phyloP scores from a whole-genome alignment of 2,329 filamentous ascomycete genomes.

The Cercospora nicotianae region DNA sequence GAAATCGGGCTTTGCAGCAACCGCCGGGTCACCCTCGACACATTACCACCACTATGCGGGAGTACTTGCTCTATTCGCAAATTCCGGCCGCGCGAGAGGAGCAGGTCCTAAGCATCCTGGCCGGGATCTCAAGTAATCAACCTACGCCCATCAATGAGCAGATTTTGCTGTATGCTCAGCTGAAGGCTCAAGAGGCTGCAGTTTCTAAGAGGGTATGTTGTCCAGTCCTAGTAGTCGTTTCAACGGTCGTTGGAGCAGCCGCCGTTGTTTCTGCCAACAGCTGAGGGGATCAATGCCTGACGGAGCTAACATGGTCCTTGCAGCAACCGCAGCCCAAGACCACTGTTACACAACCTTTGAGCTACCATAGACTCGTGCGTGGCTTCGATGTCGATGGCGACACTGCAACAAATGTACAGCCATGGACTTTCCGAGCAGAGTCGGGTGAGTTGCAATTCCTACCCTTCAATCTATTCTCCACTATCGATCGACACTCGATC shows the following conservation, averaged over 20 bases:
- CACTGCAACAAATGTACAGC: constrained; percentile 3
- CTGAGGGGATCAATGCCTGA: background rate
- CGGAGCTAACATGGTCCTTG: background rate
- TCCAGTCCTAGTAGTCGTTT: background rate
- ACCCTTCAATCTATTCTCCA: background rate
- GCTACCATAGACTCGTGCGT: constrained; percentile 30
- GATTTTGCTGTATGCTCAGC: constrained; percentile 59
- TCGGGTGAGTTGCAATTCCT: constrained; percentile 14
- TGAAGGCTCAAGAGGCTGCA: constrained; percentile 35
- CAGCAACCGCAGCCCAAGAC: constrained; percentile 21
- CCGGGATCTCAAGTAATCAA: constrained; percentile 62
- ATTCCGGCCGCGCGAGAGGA: constrained; percentile 58
- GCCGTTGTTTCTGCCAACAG: background rate
- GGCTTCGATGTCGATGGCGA: constrained; percentile 18
- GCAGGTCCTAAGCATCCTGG: constrained; percentile 61
- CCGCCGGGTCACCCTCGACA: background rate
- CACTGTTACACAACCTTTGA: constrained; percentile 12
- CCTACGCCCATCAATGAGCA: constrained; percentile 57
- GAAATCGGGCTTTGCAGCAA: constrained; percentile 12
- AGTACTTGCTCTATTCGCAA: constrained; percentile 62
- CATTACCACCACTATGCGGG: constrained; percentile 54
- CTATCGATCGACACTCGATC: background rate
- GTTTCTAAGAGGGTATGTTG: constrained; percentile 26
- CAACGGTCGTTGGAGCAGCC: background rate
- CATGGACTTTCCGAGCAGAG: constrained; percentile 33